These are phyloP conservation scores for Pouteria campechiana DNA, from an alignment of 179 eudicot genomes.

Conservation along the genomic window DNA sequence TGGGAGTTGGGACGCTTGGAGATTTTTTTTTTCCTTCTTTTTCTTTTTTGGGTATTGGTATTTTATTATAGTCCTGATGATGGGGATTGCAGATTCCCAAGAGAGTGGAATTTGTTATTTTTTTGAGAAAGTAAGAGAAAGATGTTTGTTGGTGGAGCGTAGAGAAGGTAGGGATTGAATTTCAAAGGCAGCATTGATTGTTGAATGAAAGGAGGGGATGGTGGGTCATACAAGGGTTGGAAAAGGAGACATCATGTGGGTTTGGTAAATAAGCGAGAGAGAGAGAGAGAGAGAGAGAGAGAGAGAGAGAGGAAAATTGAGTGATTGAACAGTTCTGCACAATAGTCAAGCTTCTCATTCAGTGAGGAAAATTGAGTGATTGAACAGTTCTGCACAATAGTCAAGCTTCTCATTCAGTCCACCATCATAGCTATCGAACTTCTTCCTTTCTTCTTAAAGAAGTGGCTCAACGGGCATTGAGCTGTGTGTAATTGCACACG, in stretches of 20 bases:
- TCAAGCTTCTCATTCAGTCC: slow-evolving; percentile 13
- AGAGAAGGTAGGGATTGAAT: slow-evolving; percentile 19
- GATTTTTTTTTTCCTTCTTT: slow-evolving; percentile 12
- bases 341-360: slow-evolving; percentile 12
- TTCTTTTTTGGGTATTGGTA: slow-evolving; percentile 26
- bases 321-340: slow-evolving; percentile 7
- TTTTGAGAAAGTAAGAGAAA: slow-evolving; percentile 12
- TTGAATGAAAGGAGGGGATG: slow-evolving; percentile 14
- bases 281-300: slow-evolving; percentile 2
- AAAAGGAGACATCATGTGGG: no score
- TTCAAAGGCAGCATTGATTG: slow-evolving; percentile 38
- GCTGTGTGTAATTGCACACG: no score
- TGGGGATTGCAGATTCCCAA: slow-evolving; percentile 68
- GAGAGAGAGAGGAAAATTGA: slow-evolving; percentile 21
- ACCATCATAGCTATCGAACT: slow-evolving; percentile 11
- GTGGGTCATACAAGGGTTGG: no score
- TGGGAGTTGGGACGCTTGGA: slow-evolving; percentile 5
- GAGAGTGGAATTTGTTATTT: slow-evolving; percentile 44
- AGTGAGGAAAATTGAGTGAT: slow-evolving; percentile 23
- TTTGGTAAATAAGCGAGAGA: slow-evolving; percentile 1
- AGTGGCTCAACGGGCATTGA: no score
- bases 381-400: slow-evolving; percentile 9
- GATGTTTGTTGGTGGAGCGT: slow-evolving; percentile 26
- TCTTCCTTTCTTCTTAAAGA: neutral
- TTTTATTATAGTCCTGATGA: slow-evolving; percentile 8